A percentile compares a stretch with the other conserved stretches of the same genome.
Conservation (phyloP, 2,329 filamentous ascomycete species). For the Pseudogymnoascus sp. region DNA sequence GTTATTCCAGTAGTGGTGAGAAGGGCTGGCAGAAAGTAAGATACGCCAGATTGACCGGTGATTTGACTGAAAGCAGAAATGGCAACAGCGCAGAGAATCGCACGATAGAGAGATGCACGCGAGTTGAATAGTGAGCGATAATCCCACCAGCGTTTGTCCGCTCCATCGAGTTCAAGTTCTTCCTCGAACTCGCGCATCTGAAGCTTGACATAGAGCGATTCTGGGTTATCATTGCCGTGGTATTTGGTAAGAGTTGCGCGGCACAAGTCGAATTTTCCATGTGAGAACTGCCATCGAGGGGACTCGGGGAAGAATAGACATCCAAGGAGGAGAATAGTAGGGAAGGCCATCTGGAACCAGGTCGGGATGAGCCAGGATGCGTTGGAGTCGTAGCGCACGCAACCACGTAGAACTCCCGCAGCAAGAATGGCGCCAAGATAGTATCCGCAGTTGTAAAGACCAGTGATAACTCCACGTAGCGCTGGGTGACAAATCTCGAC, state of each 20-base stretch:
- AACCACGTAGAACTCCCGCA: background rate
- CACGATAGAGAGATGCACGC: conserved; percentile 12
- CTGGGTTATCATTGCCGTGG: conserved; percentile 28
- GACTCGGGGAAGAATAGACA: background rate
- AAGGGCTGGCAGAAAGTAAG: conserved; percentile 16
- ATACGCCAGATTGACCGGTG: conserved; percentile 24
- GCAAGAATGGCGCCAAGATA: background rate
- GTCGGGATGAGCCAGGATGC: background rate
- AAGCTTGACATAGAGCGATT: conserved; percentile 18
- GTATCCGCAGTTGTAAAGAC: background rate
- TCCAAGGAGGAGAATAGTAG: background rate
- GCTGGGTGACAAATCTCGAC: background rate
- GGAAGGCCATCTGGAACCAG: background rate
- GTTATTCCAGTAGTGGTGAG: conserved; percentile 15
- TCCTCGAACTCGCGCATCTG: conserved; percentile 13
- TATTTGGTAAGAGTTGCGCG: background rate
- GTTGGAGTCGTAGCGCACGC: background rate
- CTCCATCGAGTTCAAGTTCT: conserved; percentile 13
- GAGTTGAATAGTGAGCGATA: conserved; percentile 16
- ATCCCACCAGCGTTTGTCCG: conserved; percentile 19
- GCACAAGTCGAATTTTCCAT: background rate
- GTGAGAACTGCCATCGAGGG: background rate
- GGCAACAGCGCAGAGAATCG: conserved; percentile 13
- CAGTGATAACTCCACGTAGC: background rate
- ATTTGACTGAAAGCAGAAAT: conserved; percentile 20